These are phyloP conservation scores for Xylaria sp. DNA, from an alignment of 2,329 filamentous ascomycete species.

Conservation along the genomic window DNA sequence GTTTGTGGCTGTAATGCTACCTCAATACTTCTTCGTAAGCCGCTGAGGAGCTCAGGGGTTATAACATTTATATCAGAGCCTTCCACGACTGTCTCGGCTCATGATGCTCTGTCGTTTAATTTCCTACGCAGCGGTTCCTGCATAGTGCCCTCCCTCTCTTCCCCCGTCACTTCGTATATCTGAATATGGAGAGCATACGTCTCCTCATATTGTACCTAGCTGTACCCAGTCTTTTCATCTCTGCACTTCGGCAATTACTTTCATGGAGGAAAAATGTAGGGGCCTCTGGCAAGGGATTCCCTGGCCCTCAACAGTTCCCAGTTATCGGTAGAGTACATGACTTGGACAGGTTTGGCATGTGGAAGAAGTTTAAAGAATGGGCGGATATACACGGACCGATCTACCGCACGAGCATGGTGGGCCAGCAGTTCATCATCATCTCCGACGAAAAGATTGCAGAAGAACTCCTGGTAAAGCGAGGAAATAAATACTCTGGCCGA, in stretches of 20 bases:
- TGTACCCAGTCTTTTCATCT: slow-evolving; percentile 58
- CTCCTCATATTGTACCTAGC: slow-evolving; percentile 59
- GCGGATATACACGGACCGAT: slow-evolving; percentile 48
- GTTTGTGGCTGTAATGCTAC: slow-evolving; percentile 15
- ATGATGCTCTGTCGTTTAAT: slow-evolving; percentile 13
- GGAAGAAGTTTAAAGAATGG: slow-evolving; percentile 60
- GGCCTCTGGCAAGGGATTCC: slow-evolving; percentile 51
- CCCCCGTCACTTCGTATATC: neutral
- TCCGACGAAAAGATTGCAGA: slow-evolving; percentile 61
- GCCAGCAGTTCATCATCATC: slow-evolving; percentile 53
- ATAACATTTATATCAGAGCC: slow-evolving; percentile 28
- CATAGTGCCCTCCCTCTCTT: slow-evolving; percentile 4
- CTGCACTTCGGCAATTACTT: slow-evolving; percentile 54
- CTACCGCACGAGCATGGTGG: slow-evolving; percentile 50
- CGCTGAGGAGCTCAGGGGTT: slow-evolving; percentile 13
- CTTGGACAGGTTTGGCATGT: slow-evolving; percentile 58
- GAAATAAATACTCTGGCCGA: slow-evolving; percentile 62
- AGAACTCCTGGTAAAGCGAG: slow-evolving; percentile 61
- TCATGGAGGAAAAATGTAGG: slow-evolving; percentile 50
- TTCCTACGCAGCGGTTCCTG: slow-evolving; percentile 2
- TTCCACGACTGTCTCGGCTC: neutral
- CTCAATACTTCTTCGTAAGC: neutral
- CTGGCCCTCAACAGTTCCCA: slow-evolving; percentile 60
- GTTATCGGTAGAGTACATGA: slow-evolving; percentile 62
- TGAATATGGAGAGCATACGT: slow-evolving; percentile 54